Base-by-base conservation (phyloP, 164 flowering plant species). In the Sextonia rubra region DNA sequence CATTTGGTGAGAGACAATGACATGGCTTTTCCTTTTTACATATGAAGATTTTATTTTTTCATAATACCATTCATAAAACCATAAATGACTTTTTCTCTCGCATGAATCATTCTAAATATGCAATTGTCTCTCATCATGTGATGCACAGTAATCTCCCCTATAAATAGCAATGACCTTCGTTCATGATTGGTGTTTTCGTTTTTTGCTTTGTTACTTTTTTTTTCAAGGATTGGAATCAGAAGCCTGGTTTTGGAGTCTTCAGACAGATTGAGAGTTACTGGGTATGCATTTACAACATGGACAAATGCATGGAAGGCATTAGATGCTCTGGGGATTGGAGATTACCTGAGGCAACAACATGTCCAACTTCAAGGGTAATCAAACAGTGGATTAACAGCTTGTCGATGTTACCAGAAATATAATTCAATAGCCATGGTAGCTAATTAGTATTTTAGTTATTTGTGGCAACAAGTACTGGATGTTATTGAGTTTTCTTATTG, bases 271-370 rank as follows among this genome's bases (percentile, higher is more conserved):
- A 83, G 90, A 62, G 72, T 55, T 23, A 72, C 82, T 5, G 88
- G 90, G 14, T 83, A 82, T 76, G 84, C 86, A 24, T 72, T 85
- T 29, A 26, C 76, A 9, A 56, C 77, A 7, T 86, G 86, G 85
- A 67, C 66, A 25, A 86, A 85, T 70, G 89, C 85, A 52, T 86
- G 89, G 89, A 85, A 74, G 77, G 87, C 87, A 6, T 69, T 85
- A 58, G 88, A 86, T 69, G 84, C 80, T 15, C 27, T 85, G 8
- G 88, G 90, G 22, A 25, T 85, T 69, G 85, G 82, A 0, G 83
- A 83, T 49, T 20, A 74, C 15, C 77, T 86, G 8, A 73, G 86
- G 25, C 55, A 72, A 65, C 72, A 70, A 3, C 83, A 84, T 56
- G 3, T 55, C 0, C 78, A 52, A 32, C 48, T 86, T n/a, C 49